Evolutionary conservation across 2,329 filamentous ascomycete genomes (phyloP), one percentile per base, ranked within the genome.

Genomic region (Talaromyces atroroseus): DNA sequence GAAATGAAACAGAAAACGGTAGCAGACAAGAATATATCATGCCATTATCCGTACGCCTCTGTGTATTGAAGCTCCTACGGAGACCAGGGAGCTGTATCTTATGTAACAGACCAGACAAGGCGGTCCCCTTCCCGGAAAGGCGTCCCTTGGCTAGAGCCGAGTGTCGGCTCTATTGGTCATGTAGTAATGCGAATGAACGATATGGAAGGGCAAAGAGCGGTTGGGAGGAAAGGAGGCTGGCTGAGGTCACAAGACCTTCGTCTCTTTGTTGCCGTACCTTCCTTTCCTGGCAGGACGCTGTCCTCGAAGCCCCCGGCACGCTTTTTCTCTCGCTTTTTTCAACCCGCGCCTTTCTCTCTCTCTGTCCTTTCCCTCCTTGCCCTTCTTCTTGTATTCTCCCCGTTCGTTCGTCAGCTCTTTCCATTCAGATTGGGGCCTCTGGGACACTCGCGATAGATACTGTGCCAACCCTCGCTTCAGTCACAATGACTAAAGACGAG

Each of bases 211-310:
- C 18, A 16, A 20, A 2, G 4, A 18, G 38, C 26, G 24, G n/a
- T 29, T 11, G 26, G 18, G 38, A 7, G 38, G 20, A 16, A 3
- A 18, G 38, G 4, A 8, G 36, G 16, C 20, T 2, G 40, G n/a
- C 23, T 32, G 26, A 47, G 51, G 51, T 53, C 51, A 53, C 51
- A 47, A 40, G 42, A 53, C 51, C 29, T 44, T 23, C 26, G 26
- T 51, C 21, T 51, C 20, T 40, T 18, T 29, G 4, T 26, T 29
- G 16, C 32, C 23, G 51, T 3, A 11, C 42, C 29, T 53, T 47
- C 51, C 50, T 34, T 52, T 23, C 24, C 18, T 16, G 14, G 32
- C 26, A 49, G 1, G 29, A 24, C 7, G 16, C 29, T 29, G n/a
- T 11, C 36, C 38, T 42, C 34, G 16, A 38, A 38, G 21, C 40